Evolutionary conservation across 2,329 filamentous ascomycete genomes (phyloP).

Genomic region (Microascus cirrosus): DNA sequence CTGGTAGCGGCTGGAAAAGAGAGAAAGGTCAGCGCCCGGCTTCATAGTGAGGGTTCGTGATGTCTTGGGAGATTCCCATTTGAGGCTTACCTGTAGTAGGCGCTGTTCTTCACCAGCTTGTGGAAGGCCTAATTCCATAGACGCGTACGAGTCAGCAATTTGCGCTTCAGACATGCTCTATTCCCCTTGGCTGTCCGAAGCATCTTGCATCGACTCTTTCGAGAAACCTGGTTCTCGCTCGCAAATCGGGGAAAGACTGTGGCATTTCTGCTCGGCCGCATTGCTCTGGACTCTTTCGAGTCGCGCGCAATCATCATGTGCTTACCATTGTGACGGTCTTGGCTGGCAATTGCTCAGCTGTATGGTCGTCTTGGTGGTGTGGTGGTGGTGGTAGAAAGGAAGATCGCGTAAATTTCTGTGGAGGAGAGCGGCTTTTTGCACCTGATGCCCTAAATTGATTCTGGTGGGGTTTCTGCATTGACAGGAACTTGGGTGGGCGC

Average conservation of each 20-base stretch:
- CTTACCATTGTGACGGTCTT: constrained; percentile 59
- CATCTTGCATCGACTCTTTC: constrained; percentile 93
- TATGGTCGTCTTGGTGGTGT: constrained; percentile 1
- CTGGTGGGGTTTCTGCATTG: constrained; percentile 1
- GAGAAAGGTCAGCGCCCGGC: constrained; percentile 6
- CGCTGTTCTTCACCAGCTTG: constrained; percentile 94
- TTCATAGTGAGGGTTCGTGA: background rate
- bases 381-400: constrained; percentile 5
- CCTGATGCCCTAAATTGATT: constrained; percentile 3
- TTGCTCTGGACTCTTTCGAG: background rate
- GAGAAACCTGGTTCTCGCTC: background rate
- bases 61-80: background rate
- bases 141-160: constrained; percentile 95
- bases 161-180: constrained; percentile 70
- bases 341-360: constrained; percentile 4
- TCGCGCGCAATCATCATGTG: constrained; percentile 21
- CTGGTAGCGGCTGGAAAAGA: constrained; percentile 72
- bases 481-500: constrained; percentile 1
- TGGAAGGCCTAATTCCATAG: constrained; percentile 61
- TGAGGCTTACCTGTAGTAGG: constrained; percentile 86
- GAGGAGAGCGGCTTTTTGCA: constrained; percentile 18
- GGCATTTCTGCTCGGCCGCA: constrained; percentile 29
- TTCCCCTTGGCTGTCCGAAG: constrained; percentile 57
- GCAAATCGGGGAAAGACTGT: constrained; percentile 9
- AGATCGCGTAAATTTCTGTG: constrained; percentile 20